Evolutionary conservation across 1,284 basidiomycete species (phyloP), one percentile per base, ranked within the genome.

Genomic region (Melampsora occidentalis): DNA sequence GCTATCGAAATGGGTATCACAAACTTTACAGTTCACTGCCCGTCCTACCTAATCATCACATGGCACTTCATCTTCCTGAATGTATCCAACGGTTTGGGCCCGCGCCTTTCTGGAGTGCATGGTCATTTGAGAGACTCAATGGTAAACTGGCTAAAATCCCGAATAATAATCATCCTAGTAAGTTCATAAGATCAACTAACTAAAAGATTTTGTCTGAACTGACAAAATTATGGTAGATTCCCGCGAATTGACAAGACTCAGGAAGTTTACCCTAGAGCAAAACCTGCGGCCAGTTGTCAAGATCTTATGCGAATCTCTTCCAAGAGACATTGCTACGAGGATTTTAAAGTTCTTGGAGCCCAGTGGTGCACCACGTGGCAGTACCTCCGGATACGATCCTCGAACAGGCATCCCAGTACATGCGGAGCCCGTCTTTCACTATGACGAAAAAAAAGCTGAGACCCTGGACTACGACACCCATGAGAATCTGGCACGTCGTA

Each of bases 11-110:
- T n/a, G 64, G 63, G 10, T 53, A 66, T 48, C 18, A 42, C 18
- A 35, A 42, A 6, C 18, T 75, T 14, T 75, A 59, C n/a, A 63
- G 49, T 9, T 42, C 48, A 14, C 66, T 68, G 9, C 3, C 71
- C 25, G 46, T 65, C 1, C 51, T 57, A 39, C 71, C 65, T 5
- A 75, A 75, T 59, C 71, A 75, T 48, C 71, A 75, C 22, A 25
- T 61, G 22, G 71, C 71, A 3, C 51, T 68, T 1, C 71, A 75
- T 25, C 64, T 68, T 0, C 71, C 71, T 0, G n/a, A 66, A 10
- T 68, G 64, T n/a, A 28, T 75, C 20, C 22, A 2, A 25, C 33
- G 33, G 18, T 39, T 75, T 16, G 71, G 64, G 16, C 71, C 71
- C 2, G 39, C 71, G 1, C 53, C 71, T n/a, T 46, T 59, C 2